Base-by-base conservation (phyloP, 352 stramenopile species). In the Peronospora farinosa region DNA sequence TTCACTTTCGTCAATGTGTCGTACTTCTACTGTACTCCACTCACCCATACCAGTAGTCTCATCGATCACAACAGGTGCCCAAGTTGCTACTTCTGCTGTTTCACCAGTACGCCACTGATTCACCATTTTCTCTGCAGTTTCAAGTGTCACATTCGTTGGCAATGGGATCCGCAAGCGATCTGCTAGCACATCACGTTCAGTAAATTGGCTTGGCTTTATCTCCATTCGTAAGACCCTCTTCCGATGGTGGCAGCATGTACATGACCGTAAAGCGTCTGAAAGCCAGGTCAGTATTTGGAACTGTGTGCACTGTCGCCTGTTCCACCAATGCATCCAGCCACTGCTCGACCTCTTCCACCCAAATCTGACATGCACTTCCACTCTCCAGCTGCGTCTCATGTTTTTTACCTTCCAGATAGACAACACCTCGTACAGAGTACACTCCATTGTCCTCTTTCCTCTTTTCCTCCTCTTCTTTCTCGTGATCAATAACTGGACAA, bases 371-470 rank as follows among this genome's bases (percentile, higher is more conserved):
- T 11, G 74, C 70, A 15, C 75, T 86, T n/a, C 78, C 78, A 6
- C 57, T 70, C 39, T 80, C 63, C 3, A 93, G 57, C 42, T 88
- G 81, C 30, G 72, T 57, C 35, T 85, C 77, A 46, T 93, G 80
- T 28, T 75, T 78, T 44, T 85, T 87, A 33, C 79, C 83, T 57
- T 92, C 83, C 23, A 93, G 57, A 42, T 88, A 93, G 21, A 93
- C 83, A n/a, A 64, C 42, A 11, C 78, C 74, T 27, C 72, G 65
- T 11, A 89, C 68, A 25, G 57, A 54, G 40, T 93, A 93, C 17
- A 93, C 70, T 19, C 83, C 83, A 12, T 70, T 73, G 39, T 86
- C 74, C 16, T 88, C 76, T 32, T 86, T 67, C 8, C 78, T 69
- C 9, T 77, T 60, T 23, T 70, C 49, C 28, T 69, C 47, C 6